Evolutionary conservation across 1,284 basidiomycete species (phyloP), one percentile per base, ranked within the genome.

Genomic region (Trichosporon sp.): DNA sequence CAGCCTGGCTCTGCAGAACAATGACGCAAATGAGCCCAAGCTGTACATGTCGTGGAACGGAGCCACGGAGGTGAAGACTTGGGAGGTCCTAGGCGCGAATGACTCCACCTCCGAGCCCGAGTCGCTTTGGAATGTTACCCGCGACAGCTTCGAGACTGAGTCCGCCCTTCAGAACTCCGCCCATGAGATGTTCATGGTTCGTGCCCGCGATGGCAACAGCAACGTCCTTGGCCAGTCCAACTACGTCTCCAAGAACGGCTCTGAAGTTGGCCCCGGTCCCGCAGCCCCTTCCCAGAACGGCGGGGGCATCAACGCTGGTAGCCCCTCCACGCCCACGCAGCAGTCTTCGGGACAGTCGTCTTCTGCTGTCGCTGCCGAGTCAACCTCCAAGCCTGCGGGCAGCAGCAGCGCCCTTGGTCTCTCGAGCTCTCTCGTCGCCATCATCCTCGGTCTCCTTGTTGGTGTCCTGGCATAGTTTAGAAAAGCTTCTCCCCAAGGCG

Each of bases 111-210:
- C 56, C 29, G 6, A 23, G 21, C n/a, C 29, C 13, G 25, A 14
- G 14, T 21, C 32, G 14, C 29, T 69, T 2, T 36, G 27, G 52
- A 70, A 65, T 23, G 57, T 59, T 7, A 68, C 64, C 31, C 65
- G 66, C 32, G 61, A 59, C 2, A 70, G 70, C 9, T 74, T 75
- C 61, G 73, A 75, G 63, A 72, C 89, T 73, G 49, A 54, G 49
- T 54, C 31, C 49, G 19, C 27, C 27, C 27, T 54, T 27, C 27
- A n/a, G 27, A 29, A n/a, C 29, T 27, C 49, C 3, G 49, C 27
- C 6, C 27, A 31, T 16, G 29, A 54, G 9, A 3, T 54, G 49
- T 54, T 54, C 25, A 29, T 54, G 25, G 49, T 54, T 9, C 49
- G 49, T 16, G 49, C 49, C n/a, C 49, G 49, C 14, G 19, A 54